phyloP scores from a whole-genome alignment of 1,284 basidiomycete species.

The Leccinum proliferum region DNA sequence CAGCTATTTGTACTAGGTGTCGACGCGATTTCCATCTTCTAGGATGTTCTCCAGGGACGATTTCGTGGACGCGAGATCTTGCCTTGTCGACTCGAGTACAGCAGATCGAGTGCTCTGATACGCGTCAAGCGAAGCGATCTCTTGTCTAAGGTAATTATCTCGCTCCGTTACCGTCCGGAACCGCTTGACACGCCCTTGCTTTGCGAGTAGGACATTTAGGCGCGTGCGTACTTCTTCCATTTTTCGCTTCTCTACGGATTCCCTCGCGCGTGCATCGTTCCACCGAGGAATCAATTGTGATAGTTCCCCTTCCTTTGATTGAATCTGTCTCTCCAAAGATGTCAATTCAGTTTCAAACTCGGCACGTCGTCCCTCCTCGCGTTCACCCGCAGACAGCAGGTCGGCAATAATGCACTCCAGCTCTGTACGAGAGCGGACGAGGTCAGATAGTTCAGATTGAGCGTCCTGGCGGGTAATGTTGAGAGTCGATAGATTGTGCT shows the following conservation, averaged over 20 bases:
- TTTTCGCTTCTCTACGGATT: conserved; percentile 62
- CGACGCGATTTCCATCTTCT: conserved; percentile 54
- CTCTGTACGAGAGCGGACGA: conserved; percentile 74
- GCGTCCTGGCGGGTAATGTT: conserved; percentile 65
- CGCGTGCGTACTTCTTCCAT: conserved; percentile 71
- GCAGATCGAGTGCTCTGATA: conserved; percentile 48
- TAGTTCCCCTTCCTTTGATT: conserved; percentile 58
- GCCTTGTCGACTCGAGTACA: conserved; percentile 43
- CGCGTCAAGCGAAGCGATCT: conserved; percentile 65
- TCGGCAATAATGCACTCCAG: conserved; percentile 83
- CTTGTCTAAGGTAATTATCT: conserved; percentile 70
- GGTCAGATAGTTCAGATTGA: conserved; percentile 74
- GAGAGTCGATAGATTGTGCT: conserved; percentile 69
- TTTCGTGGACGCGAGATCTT: conserved; percentile 43
- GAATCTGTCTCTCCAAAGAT: conserved; percentile 55
- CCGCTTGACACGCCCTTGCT: conserved; percentile 82
- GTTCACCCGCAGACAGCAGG: conserved; percentile 57
- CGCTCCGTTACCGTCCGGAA: conserved; percentile 83
- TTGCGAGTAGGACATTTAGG: conserved; percentile 74
- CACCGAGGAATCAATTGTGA: conserved; percentile 63
- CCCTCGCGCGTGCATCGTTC: conserved; percentile 49
- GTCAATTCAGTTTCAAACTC: conserved; percentile 66
- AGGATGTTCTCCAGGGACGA: conserved; percentile 55
- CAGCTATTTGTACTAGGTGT: too few species aligned
- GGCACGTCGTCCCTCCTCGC: conserved; percentile 58